Evolutionary conservation across 345 rosid genomes (phyloP), one percentile per base, ranked within the genome.

Genomic region (Eutrema heterophyllum): DNA sequence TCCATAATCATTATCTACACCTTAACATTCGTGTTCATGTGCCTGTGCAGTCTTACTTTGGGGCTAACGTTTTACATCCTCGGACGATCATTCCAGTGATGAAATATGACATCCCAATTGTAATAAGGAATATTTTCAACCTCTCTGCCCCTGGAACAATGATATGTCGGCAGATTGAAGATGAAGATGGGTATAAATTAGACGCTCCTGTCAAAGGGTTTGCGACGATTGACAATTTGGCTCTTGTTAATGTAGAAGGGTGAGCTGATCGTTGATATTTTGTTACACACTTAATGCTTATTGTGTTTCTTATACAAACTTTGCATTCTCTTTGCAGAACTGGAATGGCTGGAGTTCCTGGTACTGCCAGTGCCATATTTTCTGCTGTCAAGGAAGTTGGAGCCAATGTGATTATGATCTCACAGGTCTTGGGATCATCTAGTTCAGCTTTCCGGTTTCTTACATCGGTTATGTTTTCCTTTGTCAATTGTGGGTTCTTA

Each of bases 271-370:
- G 53, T 61, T 7, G 64, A 41, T 41, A 45, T 55, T 69, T 38
- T 70, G 53, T 11, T 70, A 15, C 18, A 54, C 7, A 52, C 18
- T 32, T 9, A 0, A 12, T 57, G 29, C 18, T 43, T 24, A 33
- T 57, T 71, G 2, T 57, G 43, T 71, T 41, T 71, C 46, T 70
- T 71, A 68, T 38, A 36, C 21, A 55, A 53, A 58, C 70, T 67
- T 61, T 41, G 50, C 24, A 61, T 39, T 71, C 55, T 67, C 14
- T 74, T 57, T 67, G 71, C 79, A 94, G 97, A 81, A 94, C 98
- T 79, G 97, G 98, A 83, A 87, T 94, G 98, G 97, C 94, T 83
- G 99, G 99, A 76, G 92, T 95, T 81, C 99, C 99, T 27, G 97
- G 99, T 77, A 94, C 99, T 45, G 92, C 97, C 57, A 87, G 86